Evolutionary conservation across 306 rosid genomes (phyloP), one percentile per base, ranked within the genome.

Genomic region (Vicia sativa): DNA sequence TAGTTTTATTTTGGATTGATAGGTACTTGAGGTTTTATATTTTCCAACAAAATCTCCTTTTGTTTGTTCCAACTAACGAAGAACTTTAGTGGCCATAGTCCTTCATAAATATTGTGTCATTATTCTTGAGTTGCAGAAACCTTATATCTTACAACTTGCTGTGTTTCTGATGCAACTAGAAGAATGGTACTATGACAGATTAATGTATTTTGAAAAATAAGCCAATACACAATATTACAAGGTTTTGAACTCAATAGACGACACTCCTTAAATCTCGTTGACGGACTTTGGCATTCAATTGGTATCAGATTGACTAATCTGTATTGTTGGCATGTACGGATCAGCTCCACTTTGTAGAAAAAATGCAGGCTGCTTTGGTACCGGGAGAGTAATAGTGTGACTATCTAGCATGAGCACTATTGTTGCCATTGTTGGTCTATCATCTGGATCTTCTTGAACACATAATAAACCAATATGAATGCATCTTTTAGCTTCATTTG

Each of bases 401-500:
- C 86, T 84, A 49, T 69, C 77, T 5, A 84, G 68, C 89, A 76
- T 68, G 18, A 78, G 78, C 15, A 21, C 73, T 29, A 84, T 48
- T 13, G 77, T 72, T 37, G 85, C 78, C 85, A 84, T 75, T 3
- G 88, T 67, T 9, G 88, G 88, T 34, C 88, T 60, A 34, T 68
- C 76, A 0, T 50, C 50, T 9, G 88, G 86, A 84, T 60, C 72
- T 49, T 84, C 88, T 55, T 84, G 88, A 26, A 84, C 80, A 43
- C 81, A 84, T 3, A 84, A 70, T 54, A 84, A 75, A 52, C 82
- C 88, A 45, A 81, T 78, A 26, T 84, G 88, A 54, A 84, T 78
- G 83, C 88, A 84, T 78, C 81, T 81, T 2, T 53, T 50, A 44
- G 76, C 86, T 78, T 84, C 88, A 37, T 72, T 78, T 56, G 75